Base-by-base conservation (phyloP, 139 green algal genomes). In the Micractinium conductrix region DNA sequence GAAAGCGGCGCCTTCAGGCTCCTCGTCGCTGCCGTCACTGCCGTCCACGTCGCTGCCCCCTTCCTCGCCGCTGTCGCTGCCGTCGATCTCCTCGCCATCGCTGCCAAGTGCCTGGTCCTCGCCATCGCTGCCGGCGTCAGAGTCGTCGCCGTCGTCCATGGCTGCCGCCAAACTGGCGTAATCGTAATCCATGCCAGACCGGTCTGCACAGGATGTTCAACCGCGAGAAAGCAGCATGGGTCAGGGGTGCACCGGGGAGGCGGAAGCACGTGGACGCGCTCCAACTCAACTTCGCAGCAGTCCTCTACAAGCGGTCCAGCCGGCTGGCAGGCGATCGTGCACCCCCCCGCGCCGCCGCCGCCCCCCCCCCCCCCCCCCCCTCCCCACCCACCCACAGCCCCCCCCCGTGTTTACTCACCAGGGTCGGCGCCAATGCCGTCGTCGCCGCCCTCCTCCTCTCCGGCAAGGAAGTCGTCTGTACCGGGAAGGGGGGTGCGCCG, bases 161-260 rank as follows among this genome's bases (percentile, higher is more conserved):
- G 92, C 91, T 0, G 74, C 76, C 21, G 87, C 87, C 42, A 96
- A 81, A 21, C 90, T 24, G 33, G 86, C 85, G 84, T 96, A 96
- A 82, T 94, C 91, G 50, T 85, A 94, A 0, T 81, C 89, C 42
- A 68, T 83, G 58, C 45, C 74, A 2, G 4, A 14, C 4, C 65
- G 65, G 68, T 84, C 84, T 79, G 75, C 28, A 62, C 33, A 62
- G 14, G 26, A n/a, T n/a, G n/a, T n/a, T n/a, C 6, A 30, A 38
- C 4, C 2, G 35, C 8, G 10, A 30, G 67, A 44, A 45, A 5
- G 33, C 65, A 72, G 62, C 4, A 62, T 24, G 71, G 26, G 71
- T 38, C 4, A 38, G 38, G 4, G 43, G 42, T 33, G 5, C 38
- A 30, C 37, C 37, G 7, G 38, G 63, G 12, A 19, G 63, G 63